Percentiles rank a stretch among this genome's conserved stretches.
phyloP scores from a whole-genome alignment of 1,139 yeast genomes.

The Sugiyamaella paludigena region DNA sequence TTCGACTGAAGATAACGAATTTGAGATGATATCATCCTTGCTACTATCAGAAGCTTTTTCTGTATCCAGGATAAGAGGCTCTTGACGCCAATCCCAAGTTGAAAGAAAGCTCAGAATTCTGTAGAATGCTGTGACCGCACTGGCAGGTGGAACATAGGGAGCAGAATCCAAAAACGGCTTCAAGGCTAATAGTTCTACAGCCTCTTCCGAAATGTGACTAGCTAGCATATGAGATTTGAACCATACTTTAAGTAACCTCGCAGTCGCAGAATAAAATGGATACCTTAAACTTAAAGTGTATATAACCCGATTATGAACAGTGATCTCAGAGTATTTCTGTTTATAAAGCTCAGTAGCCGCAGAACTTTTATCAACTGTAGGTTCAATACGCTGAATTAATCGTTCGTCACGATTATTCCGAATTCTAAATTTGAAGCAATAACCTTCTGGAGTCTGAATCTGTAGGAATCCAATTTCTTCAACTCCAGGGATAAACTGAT shows the following conservation, averaged over 20 bases:
- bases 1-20: slow-evolving; percentile 27
- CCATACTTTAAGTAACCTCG: slow-evolving; percentile 86
- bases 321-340: slow-evolving; percentile 63
- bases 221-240: slow-evolving; percentile 54
- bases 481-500: slow-evolving; percentile 52
- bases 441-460: slow-evolving; percentile 82
- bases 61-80: slow-evolving; percentile 74
- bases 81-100: slow-evolving; percentile 93
- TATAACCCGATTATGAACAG: slow-evolving; percentile 80
- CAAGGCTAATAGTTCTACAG: slow-evolving; percentile 76
- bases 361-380: slow-evolving; percentile 38
- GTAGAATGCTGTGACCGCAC: slow-evolving; percentile 76
- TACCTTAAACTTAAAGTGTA: slow-evolving; percentile 68
- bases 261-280: slow-evolving; percentile 75
- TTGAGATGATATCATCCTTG: slow-evolving; percentile 37
- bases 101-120: slow-evolving; percentile 70
- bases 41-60: slow-evolving; percentile 48
- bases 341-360: slow-evolving; percentile 33
- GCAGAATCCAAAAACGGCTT: slow-evolving; percentile 85
- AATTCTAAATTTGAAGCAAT: slow-evolving; percentile 71
- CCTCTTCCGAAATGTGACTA: slow-evolving; percentile 70
- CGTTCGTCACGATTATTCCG: slow-evolving; percentile 79
- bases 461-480: slow-evolving; percentile 51
- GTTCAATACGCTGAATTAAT: slow-evolving; percentile 52
- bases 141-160: slow-evolving; percentile 76